These are phyloP conservation scores for Porpolomopsis calyptriformis DNA, from an alignment of 768 basidiomycete genomes.

Conservation along the genomic window DNA sequence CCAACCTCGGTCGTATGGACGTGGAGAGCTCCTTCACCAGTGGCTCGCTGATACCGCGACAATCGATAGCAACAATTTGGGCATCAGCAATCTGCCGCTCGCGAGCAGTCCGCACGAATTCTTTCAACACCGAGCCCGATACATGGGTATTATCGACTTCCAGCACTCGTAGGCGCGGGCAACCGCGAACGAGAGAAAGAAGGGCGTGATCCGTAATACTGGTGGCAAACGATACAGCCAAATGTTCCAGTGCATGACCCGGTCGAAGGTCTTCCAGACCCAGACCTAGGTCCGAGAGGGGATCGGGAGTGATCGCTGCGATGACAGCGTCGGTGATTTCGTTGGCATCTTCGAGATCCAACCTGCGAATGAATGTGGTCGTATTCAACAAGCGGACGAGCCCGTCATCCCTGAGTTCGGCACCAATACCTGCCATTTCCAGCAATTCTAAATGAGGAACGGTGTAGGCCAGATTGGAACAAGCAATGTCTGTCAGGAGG, in stretches of 20 bases:
- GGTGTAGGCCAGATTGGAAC: conserved; percentile 58
- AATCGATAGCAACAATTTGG: conserved; percentile 62
- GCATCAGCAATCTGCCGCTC: conserved; percentile 41
- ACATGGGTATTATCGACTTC: conserved; percentile 79
- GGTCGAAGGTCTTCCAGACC: conserved; percentile 5
- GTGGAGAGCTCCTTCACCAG: conserved; percentile 49
- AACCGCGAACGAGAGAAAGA: conserved; percentile 50
- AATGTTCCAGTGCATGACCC: conserved; percentile 61
- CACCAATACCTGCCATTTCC: conserved; percentile 69
- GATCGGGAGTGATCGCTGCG: conserved; percentile 44
- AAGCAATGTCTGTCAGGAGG: conserved; percentile 64
- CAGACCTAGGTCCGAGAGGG: not conserved
- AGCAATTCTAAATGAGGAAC: conserved; percentile 67
- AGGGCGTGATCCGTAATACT: conserved; percentile 57
- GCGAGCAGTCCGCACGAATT: conserved; percentile 52
- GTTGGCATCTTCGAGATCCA: conserved; percentile 81
- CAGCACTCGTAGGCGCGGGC: conserved; percentile 49
- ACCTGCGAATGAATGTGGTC: conserved; percentile 56
- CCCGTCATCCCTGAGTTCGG: conserved; percentile 62
- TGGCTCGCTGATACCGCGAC: conserved; percentile 55
- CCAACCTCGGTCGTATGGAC: conserved; percentile 55
- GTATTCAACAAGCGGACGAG: conserved; percentile 58
- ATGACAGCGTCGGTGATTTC: conserved; percentile 69
- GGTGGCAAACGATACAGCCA: conserved; percentile 59
- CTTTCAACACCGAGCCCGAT: conserved; percentile 44